Percentiles rank a stretch among this genome's conserved stretches.
phyloP scores from a whole-genome alignment of 371 early-diverging fungal genomes.

The Blyttiomyces sp. region DNA sequence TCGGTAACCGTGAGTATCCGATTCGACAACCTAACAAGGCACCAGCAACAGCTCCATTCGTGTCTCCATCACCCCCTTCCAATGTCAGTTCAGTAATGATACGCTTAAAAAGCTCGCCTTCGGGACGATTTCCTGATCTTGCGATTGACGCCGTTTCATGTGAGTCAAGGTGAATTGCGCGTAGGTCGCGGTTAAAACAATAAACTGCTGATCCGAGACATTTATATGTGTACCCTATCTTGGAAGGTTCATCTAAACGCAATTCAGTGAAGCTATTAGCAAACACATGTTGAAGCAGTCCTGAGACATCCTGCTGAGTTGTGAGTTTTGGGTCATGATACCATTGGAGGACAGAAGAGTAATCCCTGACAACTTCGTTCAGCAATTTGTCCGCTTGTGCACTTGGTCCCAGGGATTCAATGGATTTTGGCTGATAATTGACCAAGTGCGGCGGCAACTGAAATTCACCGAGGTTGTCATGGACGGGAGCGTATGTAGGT shows the following conservation, averaged over 20 bases:
- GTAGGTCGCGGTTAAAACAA: slow-evolving; percentile 29
- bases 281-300: not conserved
- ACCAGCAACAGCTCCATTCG: slow-evolving; percentile 62
- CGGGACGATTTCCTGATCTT: not conserved
- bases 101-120: slow-evolving; percentile 41
- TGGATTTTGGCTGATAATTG: slow-evolving; percentile 31
- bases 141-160: not conserved
- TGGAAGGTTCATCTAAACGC: slow-evolving; percentile 38
- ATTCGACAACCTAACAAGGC: slow-evolving; percentile 52
- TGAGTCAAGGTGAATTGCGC: slow-evolving; percentile 12
- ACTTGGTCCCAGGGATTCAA: slow-evolving; percentile 9
- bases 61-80: slow-evolving; percentile 67
- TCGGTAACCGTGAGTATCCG: slow-evolving; percentile 13
- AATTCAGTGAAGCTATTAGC: not conserved
- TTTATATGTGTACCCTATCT: slow-evolving; percentile 55
- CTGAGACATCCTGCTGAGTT: not conserved
- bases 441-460: not conserved
- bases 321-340: not conserved
- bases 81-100: slow-evolving; percentile 54
- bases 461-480: not conserved
- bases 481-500: not conserved
- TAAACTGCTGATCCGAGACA: slow-evolving; percentile 56
- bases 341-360: not conserved
- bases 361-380: not conserved
- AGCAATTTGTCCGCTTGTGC: not conserved